Percentiles rank a stretch among this genome's conserved stretches.
Evolutionary conservation across 768 basidiomycete genomes (phyloP).

Genomic region (Chiua virens): DNA sequence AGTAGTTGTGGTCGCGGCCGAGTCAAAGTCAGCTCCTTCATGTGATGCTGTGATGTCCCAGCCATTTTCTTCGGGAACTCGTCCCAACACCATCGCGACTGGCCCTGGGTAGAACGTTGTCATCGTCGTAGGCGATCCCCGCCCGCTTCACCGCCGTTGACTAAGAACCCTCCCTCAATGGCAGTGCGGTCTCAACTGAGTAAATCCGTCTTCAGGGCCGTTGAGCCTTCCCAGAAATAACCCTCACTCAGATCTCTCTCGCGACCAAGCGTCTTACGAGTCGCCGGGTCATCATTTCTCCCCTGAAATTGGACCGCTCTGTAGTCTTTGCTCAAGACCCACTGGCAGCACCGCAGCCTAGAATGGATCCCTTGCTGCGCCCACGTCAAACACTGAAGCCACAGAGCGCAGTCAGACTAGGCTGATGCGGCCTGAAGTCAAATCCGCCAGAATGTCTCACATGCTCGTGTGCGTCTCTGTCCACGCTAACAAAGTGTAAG

Average conservation of each 20-base stretch:
- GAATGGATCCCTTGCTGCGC: background rate
- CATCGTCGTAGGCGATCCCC: conserved; percentile 25
- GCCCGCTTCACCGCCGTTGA: conserved; percentile 9
- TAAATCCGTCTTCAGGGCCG: conserved; percentile 19
- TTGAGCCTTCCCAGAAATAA: conserved; percentile 9
- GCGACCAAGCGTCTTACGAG: too few relatives aligned
- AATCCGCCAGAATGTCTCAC: background rate
- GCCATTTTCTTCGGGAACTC: conserved; percentile 50
- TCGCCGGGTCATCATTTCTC: background rate
- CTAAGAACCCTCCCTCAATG: conserved; percentile 12
- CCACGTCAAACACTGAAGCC: background rate
- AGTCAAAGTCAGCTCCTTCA: conserved; percentile 14
- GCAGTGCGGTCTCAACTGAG: conserved; percentile 21
- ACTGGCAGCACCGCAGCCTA: background rate
- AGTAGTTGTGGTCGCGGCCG: conserved; percentile 11
- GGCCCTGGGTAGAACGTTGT: conserved; percentile 47
- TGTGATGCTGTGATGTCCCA: conserved; percentile 43
- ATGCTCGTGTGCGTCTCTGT: background rate
- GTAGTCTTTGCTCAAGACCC: conserved; percentile 6
- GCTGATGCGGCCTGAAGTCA: too few relatives aligned
- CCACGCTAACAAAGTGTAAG: background rate
- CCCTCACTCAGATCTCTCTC: background rate
- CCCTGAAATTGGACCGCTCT: background rate
- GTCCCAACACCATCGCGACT: conserved; percentile 45
- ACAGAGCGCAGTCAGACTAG: background rate